phyloP scores from a whole-genome alignment of 768 basidiomycete genomes.

The Lactifluus hygrophoroides region DNA sequence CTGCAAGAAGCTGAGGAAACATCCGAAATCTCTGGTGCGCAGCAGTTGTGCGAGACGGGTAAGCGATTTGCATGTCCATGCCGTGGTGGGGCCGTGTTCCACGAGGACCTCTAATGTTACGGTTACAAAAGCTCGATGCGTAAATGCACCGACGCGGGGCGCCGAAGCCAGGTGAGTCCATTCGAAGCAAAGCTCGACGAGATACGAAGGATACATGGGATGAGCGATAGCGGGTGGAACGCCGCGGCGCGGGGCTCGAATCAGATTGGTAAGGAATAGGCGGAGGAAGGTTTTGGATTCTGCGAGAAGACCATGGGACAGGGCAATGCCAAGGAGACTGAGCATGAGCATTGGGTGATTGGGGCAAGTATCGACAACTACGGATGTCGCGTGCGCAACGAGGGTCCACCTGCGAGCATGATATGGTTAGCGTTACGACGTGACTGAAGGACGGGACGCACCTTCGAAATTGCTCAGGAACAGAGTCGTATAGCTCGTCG shows the following conservation, averaged over 20 bases:
- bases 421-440: not conserved
- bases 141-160: not conserved
- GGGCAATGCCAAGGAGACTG: constrained; percentile 42
- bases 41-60: constrained; percentile 30
- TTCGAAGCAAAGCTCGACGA: constrained; percentile 4
- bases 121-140: constrained; percentile 27
- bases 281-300: constrained; percentile 39
- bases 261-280: constrained; percentile 33
- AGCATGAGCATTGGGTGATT: constrained; percentile 42
- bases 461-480: constrained; percentile 47
- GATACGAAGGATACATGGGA: constrained; percentile 14
- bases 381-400: constrained; percentile 43
- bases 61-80: constrained; percentile 39
- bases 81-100: constrained; percentile 16
- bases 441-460: constrained; percentile 23
- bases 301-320: constrained; percentile 34
- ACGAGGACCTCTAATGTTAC: constrained; percentile 29
- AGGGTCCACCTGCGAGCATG: constrained; percentile 35
- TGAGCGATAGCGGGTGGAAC: constrained; percentile 9
- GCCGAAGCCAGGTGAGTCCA: constrained; percentile 4
- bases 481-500: constrained; percentile 41
- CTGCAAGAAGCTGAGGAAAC: constrained; percentile 28
- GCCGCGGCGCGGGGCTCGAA: constrained; percentile 24
- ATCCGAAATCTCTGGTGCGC: constrained; percentile 26
- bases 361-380: constrained; percentile 38